These are phyloP conservation scores for Fragaria ananassa DNA, from an alignment of 306 rosid genomes.

Conservation along the genomic window DNA sequence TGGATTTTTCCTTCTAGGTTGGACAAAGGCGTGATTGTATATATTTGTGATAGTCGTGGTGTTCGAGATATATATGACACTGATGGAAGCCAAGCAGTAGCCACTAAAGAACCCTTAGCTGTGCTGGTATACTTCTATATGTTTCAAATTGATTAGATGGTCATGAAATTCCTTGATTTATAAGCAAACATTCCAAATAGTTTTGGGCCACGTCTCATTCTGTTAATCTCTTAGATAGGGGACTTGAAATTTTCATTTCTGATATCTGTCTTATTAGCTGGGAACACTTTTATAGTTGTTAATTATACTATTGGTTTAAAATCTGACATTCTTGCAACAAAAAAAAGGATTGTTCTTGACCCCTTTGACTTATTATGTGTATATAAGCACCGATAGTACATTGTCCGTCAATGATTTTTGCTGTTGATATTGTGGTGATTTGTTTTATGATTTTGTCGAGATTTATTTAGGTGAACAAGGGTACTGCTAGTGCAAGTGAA, in stretches of 20 bases:
- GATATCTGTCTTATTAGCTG: background rate
- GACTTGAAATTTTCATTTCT: background rate
- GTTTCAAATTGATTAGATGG: background rate
- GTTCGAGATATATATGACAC: constrained; percentile 94
- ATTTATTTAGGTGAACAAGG: constrained; percentile 77
- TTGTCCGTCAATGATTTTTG: background rate
- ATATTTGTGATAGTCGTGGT: constrained; percentile 84
- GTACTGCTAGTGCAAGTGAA: constrained; percentile 99
- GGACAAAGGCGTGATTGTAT: constrained; percentile 96
- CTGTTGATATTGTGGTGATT: background rate
- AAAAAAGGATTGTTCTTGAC: background rate
- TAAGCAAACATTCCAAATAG: background rate
- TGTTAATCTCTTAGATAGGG: background rate
- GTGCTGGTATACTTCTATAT: constrained; percentile 58
- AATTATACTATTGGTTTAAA: background rate
- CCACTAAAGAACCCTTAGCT: constrained; percentile 81
- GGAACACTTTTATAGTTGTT: background rate
- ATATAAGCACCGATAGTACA: background rate
- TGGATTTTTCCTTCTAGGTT: constrained; percentile 59
- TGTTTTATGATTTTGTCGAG: constrained; percentile 15
- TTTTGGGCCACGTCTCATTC: background rate
- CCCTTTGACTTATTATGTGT: background rate
- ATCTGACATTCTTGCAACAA: background rate
- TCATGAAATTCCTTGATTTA: background rate
- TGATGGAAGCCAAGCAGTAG: constrained; percentile 82